These are phyloP conservation scores for Gracilariopsis chorda DNA, from an alignment of 23 red algal species.

Conservation along the genomic window DNA sequence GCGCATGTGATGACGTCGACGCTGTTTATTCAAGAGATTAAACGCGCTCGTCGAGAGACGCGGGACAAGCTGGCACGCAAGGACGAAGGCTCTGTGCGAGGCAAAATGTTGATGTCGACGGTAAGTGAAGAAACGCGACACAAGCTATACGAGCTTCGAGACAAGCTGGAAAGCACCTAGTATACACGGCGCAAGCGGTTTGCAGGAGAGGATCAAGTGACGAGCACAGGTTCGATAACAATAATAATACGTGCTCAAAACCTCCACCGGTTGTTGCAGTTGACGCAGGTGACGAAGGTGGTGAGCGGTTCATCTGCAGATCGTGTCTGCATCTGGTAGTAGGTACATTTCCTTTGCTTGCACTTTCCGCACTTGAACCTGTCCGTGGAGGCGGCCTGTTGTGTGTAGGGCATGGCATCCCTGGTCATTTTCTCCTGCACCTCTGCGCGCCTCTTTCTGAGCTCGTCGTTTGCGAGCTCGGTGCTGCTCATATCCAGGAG, in stretches of 20 bases:
- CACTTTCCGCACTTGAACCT: constrained; percentile 98
- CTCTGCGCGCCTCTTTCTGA: constrained; percentile 55
- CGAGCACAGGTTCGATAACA: too few relatives aligned
- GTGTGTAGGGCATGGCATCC: constrained; percentile 71
- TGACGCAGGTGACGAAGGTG: constrained; percentile 94
- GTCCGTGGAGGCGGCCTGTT: constrained; percentile 73
- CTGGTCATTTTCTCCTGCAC: constrained; percentile 73
- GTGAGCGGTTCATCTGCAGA: constrained; percentile 99
- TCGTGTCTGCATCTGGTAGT: constrained; percentile 98
- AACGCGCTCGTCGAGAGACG: constrained; percentile 28
- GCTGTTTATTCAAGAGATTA: constrained; percentile 72
- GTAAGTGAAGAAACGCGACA: constrained; percentile 50
- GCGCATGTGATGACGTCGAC: constrained; percentile 66
- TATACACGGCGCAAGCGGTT: too few relatives aligned
- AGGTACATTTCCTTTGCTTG: constrained; percentile 87
- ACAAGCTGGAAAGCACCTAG: constrained; percentile 9
- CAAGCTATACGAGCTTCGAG: constrained; percentile 57
- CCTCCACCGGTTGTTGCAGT: constrained; percentile 97
- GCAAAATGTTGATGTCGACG: constrained; percentile 60
- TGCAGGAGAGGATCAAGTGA: too few relatives aligned
- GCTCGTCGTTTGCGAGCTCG: constrained; percentile 85
- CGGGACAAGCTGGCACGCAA: neutral
- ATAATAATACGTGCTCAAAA: too few relatives aligned
- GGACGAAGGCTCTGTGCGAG: constrained; percentile 18
- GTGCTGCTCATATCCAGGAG: constrained; percentile 79